Base-by-base conservation (phyloP, 2,329 filamentous ascomycete species). In the Gaeumannomyces tritici region DNA sequence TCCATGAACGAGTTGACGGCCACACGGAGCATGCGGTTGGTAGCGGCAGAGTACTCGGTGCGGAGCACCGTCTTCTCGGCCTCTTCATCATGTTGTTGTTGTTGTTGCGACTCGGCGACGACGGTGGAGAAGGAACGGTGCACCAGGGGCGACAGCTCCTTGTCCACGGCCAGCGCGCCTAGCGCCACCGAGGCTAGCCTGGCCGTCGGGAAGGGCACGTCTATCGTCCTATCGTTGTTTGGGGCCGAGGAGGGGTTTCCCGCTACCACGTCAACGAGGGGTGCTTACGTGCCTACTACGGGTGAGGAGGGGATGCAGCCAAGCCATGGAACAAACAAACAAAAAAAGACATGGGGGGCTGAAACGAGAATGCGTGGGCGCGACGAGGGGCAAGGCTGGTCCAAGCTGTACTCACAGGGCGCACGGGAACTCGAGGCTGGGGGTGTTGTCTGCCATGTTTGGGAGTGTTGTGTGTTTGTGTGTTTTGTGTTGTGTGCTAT, bases 1-100 rank as follows among this genome's bases (percentile, higher is more conserved):
- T 98, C 93, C 81, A 98, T 92, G 75, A 97, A 97, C 12, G 92
- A 91, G 76, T 98, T 98, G 63, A 97, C 93, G 3, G 93, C 90
- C 2, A 99, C 95, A 57, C 95, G 88, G 63, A 99, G 82, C 93
- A 98, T 98, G 68, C 95, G 88, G 73, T 97, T 96, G 26, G 95
- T 98, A 0, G 91, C 91, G 1, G 95, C 95, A 62, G 82, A 83
- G 76, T 98, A 98, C 64, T 89, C 83, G 12, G 90, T 89, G 64
- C 83, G 80, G 59, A 98, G 79, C 5, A 93, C 75, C 27, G 70
- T 75, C 24, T 73, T 69, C 55, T 72, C 71, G 31, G 66, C 63
- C 28, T 64, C 62, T 11, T 2, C 55, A 21, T 28, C 18, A 31
- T 62, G 60, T 29, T 60, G 57, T n/a, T 28, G 24, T 42, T 62